Evolutionary conservation across 768 basidiomycete species (phyloP), one percentile per base, ranked within the genome.

Genomic region (Tubosaeta sp.): DNA sequence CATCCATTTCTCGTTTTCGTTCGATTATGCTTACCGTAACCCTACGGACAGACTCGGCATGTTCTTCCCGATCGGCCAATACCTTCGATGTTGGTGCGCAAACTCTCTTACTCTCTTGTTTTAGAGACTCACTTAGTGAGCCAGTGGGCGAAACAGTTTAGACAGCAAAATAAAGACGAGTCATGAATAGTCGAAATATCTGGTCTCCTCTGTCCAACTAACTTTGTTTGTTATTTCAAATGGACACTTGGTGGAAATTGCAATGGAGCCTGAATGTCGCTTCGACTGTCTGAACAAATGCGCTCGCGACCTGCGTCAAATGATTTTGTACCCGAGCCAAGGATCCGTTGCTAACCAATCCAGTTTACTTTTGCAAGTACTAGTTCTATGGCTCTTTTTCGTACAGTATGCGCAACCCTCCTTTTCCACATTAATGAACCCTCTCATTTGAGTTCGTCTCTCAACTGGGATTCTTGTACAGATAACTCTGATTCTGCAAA

Each of bases 11-110:
- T 18, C 3, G 8, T n/a, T 38, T 44, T 31, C 25, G 10, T 19
- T 29, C 38, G 34, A 11, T 38, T 19, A 43, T 35, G 40, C 48
- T 67, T 19, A 58, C 16, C 7, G 9, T 40, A 12, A 12, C 18
- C 35, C 7, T 9, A 22, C 36, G 45, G 53, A 39, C 58, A 90
- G 89, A 71, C 72, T 59, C 76, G 87, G 47, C 67, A 77, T 27
- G 63, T 77, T 27, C 77, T 80, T 56, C 90, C 90, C 6, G 73
- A 72, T 48, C 76, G 82, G 49, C 76, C 80, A 14, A 91, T 93
- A 63, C 90, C 90, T 45, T 92, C 90, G 1, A 84, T 86, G 81
- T 71, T 76, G 71, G 90, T 89, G 55, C 51, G 86, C 69, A 48
- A 18, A 14, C 9, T 25, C 18, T 21, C n/a, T 0, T 38, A 22